A percentile compares a stretch with the other conserved stretches of the same genome.
phyloP scores from a whole-genome alignment of 345 rosid species.

The Citrus inodora region DNA sequence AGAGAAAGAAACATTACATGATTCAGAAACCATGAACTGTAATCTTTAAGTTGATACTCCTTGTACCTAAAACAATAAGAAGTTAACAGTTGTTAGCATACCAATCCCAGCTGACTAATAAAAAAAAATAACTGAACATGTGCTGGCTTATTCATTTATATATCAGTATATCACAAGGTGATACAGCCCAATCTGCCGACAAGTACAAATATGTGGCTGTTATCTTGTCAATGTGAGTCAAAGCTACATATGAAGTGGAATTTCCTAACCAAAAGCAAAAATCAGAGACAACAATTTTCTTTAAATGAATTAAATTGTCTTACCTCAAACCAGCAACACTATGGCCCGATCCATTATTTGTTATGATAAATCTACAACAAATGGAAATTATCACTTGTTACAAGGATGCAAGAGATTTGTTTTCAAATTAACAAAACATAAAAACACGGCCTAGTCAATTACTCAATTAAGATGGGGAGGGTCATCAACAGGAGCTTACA shows the following conservation, averaged over 20 bases:
- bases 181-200: background rate
- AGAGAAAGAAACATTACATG: conserved; percentile 36
- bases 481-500: background rate
- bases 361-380: conserved; percentile 71
- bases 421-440: background rate
- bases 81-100: conserved; percentile 9
- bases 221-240: background rate
- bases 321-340: conserved; percentile 68
- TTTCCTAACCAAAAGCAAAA: background rate
- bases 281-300: background rate
- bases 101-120: background rate
- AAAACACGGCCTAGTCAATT: background rate
- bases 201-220: background rate
- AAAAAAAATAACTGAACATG: background rate
- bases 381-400: background rate
- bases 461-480: background rate
- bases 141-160: background rate
- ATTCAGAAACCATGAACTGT: conserved; percentile 85
- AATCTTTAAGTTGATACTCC: conserved; percentile 91
- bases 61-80: conserved; percentile 59
- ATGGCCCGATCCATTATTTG: conserved; percentile 89
- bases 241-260: background rate
- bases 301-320: conserved; percentile 14
- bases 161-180: background rate
- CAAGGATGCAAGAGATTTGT: background rate